phyloP scores from a whole-genome alignment of 2,329 filamentous ascomycete genomes.

The Fonsecaea pedrosoi region DNA sequence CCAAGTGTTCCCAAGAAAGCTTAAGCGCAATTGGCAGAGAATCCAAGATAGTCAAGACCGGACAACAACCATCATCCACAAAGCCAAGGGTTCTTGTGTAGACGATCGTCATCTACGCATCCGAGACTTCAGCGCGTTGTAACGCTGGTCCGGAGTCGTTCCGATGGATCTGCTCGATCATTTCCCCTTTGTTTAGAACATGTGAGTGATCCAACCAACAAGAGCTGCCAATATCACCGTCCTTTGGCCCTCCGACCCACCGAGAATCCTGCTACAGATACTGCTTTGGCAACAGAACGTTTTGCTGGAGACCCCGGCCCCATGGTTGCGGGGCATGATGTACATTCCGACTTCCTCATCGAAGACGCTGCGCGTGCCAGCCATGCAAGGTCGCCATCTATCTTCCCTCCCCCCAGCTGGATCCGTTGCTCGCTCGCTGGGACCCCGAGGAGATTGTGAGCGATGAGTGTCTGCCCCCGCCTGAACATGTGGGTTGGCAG shows the following conservation, averaged over 20 bases:
- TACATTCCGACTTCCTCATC: background rate
- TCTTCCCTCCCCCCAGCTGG: constrained; percentile 9
- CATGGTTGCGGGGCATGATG: constrained; percentile 8
- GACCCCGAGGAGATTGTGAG: constrained; percentile 8
- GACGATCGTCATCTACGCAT: constrained; percentile 18
- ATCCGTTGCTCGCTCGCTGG: background rate
- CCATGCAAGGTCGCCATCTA: background rate
- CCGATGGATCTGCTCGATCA: constrained; percentile 9
- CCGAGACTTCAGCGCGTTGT: constrained; percentile 24
- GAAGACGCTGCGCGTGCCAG: background rate
- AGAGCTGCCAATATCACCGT: background rate
- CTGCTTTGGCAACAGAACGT: background rate
- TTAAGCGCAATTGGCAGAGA: constrained; percentile 20
- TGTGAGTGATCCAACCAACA: background rate
- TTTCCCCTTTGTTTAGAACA: constrained; percentile 13
- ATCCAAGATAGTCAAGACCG: constrained; percentile 22
- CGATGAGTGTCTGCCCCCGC: constrained; percentile 3
- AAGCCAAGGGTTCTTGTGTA: constrained; percentile 7
- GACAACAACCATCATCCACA: constrained; percentile 11
- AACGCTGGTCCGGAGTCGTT: constrained; percentile 22
- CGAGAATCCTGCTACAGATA: background rate
- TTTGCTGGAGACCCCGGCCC: background rate
- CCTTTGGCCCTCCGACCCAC: background rate
- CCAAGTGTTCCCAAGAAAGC: constrained; percentile 1
- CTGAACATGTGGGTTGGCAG: background rate